These are phyloP conservation scores for Cercospora berteroae DNA, from an alignment of 2,329 filamentous ascomycete genomes.

Conservation along the genomic window DNA sequence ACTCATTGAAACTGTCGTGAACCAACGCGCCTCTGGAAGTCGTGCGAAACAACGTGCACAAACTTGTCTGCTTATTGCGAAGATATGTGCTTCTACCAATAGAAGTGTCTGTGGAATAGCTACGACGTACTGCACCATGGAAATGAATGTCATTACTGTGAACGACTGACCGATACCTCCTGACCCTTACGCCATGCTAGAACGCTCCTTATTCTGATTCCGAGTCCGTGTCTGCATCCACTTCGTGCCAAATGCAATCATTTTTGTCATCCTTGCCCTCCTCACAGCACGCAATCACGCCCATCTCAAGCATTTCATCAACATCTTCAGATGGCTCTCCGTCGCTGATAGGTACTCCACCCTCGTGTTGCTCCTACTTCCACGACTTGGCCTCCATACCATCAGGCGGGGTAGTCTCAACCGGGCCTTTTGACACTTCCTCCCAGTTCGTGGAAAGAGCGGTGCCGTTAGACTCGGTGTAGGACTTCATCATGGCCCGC, in stretches of 20 bases:
- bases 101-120: neutral
- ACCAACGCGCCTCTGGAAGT: neutral
- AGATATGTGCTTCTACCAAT: neutral
- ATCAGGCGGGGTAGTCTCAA: slow-evolving; percentile 72
- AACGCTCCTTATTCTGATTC: neutral
- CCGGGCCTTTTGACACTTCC: slow-evolving; percentile 69
- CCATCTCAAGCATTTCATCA: neutral
- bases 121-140: neutral
- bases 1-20: neutral
- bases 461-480: slow-evolving; percentile 89
- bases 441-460: slow-evolving; percentile 88
- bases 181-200: neutral
- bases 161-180: neutral
- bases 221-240: neutral
- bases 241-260: neutral
- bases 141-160: neutral
- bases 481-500: slow-evolving; percentile 98
- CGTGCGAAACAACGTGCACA: too few species aligned
- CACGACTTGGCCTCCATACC: slow-evolving; percentile 76
- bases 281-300: neutral
- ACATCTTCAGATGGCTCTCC: neutral
- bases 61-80: too few species aligned
- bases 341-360: neutral
- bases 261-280: neutral
- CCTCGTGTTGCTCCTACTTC: slow-evolving; percentile 32